A percentile compares a stretch with the other conserved stretches of the same genome.
phyloP scores from a whole-genome alignment of 352 stramenopile genomes.

The Phytophthora macrochlamydospora region DNA sequence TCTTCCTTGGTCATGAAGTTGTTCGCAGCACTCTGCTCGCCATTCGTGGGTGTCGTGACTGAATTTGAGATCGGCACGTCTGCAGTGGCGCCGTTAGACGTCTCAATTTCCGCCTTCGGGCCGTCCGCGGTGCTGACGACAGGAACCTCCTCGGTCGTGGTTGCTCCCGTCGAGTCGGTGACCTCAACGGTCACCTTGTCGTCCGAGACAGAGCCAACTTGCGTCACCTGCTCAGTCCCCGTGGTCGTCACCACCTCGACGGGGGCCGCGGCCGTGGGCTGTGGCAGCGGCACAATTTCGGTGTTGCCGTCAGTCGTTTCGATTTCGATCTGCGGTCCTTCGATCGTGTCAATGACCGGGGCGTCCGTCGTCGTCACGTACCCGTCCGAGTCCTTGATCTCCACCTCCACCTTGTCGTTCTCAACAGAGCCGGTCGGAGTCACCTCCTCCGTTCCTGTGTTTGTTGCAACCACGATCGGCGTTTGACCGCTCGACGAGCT shows the following conservation, averaged over 20 bases:
- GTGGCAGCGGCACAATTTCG: too few relatives aligned
- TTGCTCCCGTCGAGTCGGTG: neutral
- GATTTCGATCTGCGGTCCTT: too few relatives aligned
- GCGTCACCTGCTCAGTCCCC: conserved; percentile 3
- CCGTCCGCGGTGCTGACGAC: neutral
- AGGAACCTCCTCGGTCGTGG: conserved; percentile 4
- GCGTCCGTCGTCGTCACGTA: too few relatives aligned
- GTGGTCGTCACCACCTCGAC: conserved; percentile 2
- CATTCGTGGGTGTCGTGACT: neutral
- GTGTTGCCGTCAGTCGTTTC: too few relatives aligned
- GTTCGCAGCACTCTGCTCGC: conserved; percentile 17
- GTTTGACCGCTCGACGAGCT: too few relatives aligned
- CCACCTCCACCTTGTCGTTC: too few relatives aligned
- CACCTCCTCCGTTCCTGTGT: too few relatives aligned
- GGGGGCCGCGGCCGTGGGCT: too few relatives aligned
- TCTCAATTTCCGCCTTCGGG: neutral
- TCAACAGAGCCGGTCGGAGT: too few relatives aligned
- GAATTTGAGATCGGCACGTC: conserved; percentile 12
- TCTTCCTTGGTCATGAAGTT: conserved; percentile 55
- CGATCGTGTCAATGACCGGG: too few relatives aligned
- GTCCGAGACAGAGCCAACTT: neutral
- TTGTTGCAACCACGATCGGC: too few relatives aligned
- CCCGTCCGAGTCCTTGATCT: too few relatives aligned
- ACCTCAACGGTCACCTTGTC: conserved; percentile 11
- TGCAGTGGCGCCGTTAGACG: conserved; percentile 7